Base-by-base conservation (phyloP, 257 asterid species). In the Salvia hispanica region DNA sequence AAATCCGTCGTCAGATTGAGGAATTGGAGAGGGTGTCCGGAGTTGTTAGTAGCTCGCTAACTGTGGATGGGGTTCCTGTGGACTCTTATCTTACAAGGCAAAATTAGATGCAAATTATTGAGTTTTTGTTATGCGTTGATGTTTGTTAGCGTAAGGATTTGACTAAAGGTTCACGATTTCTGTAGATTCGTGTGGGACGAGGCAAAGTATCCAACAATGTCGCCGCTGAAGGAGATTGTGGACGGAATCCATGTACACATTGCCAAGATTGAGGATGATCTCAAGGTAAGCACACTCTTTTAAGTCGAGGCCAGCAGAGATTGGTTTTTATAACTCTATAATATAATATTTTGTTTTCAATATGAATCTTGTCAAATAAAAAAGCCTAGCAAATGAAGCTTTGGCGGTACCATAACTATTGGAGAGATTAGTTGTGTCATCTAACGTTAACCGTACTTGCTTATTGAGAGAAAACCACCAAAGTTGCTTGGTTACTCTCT, bases 61-160 rank as follows among this genome's bases (percentile, higher is more conserved):
- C 95, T 3, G 98, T 92, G 46, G 98, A 92, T 78, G 98, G 98
- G 53, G 95, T 87, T 58, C 98, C 98, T 73, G 98, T 89, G 52
- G 98, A 89, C 77, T 85, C 96, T 64, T 92, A 92, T 71, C 95
- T 92, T 75, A 89, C 98, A 54, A 83, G 96, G 96, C 81, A 74
- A 61, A 40, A 71, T 42, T 25, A 60, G 7, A 61, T 14, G 50
- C 6, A 43, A 31, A 46, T 62, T 64, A 8, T 62, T 57, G 47
- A 36, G 42, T 43, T 57, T 57, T 31, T 53, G 13, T 15, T 64
- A 47, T 15, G 28, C 37, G 34, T 37, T 58, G 44, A 18, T 21
- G 37, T 34, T 16, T 4, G 8, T 34, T 50, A 46, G 58, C 42
- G 37, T n/a, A 18, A 39, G 74, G 51, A 67, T 55, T 69, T 69